Evolutionary conservation across 2,329 filamentous ascomycete species (phyloP), one percentile per base, ranked within the genome.

Genomic region (Nannizziopsis arthrosporioides): DNA sequence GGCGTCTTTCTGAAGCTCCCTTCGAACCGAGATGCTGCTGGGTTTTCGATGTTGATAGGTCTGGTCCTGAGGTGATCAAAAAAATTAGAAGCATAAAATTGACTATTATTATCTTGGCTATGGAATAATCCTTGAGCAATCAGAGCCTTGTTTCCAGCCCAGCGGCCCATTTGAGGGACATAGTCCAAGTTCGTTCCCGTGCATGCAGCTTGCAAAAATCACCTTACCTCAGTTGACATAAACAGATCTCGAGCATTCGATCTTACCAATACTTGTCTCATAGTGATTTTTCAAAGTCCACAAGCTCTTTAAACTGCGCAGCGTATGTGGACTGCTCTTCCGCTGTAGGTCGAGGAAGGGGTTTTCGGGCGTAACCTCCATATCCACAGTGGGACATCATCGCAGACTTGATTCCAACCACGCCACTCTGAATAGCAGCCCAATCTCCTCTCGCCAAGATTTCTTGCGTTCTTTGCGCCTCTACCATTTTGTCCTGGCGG

Each of bases 291-390:
- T 57, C 55, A 45, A 54, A 47, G 11, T 54, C 53, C 31, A 56
- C 49, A 48, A 55, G 34, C 48, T 57, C 54, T 41, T 96, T 96
- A 57, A 96, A 77, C 68, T 98, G 92, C 41, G 96, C 85, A 0
- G 87, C 89, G 61, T 94, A 94, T 2, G 85, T 85, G 63, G 95
- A 90, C 88, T 96, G 95, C 57, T 94, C 87, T 56, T 95, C 85
- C 63, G 93, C 85, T 65, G 50, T 47, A 27, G 51, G 49, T 15
- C 53, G 44, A 15, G 53, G 53, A 44, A 75, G 66, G 22, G 79
- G 78, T 60, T 71, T 74, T 51, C 80, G 68, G 17, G 75, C 75
- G 57, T 68, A 72, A 1, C 74, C 81, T 50, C 83, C 82, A 56
- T 85, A 85, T 6, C 77, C 78, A 54, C 74, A 77, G 61, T 78